Percentiles rank a stretch among this genome's conserved stretches.
phyloP scores from a whole-genome alignment of 768 basidiomycete species.

The Roridomyces roridus region DNA sequence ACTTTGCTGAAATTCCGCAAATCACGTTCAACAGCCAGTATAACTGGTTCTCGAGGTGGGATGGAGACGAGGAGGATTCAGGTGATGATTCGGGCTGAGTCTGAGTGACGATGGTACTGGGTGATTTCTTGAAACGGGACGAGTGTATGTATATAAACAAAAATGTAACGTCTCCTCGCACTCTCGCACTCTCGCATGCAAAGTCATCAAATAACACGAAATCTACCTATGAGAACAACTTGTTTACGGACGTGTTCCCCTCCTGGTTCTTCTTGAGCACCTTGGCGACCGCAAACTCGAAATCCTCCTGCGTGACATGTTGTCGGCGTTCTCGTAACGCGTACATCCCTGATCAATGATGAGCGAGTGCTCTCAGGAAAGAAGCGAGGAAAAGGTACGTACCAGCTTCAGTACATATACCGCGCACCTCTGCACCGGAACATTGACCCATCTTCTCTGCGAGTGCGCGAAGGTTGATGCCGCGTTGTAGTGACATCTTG shows the following conservation, averaged over 20 bases:
- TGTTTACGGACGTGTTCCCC: slow-evolving; percentile 92
- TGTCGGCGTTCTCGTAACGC: slow-evolving; percentile 93
- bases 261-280: slow-evolving; percentile 97
- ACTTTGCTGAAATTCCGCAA: too few species aligned
- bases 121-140: too few species aligned
- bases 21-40: too few species aligned
- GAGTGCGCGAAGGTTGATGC: slow-evolving; percentile 93
- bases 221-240: slow-evolving; percentile 91
- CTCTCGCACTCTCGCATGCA: too few species aligned
- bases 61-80: too few species aligned
- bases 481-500: slow-evolving; percentile 99
- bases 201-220: too few species aligned
- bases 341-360: slow-evolving; percentile 77
- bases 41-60: too few species aligned
- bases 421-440: slow-evolving; percentile 96
- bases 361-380: not conserved
- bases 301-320: slow-evolving; percentile 98
- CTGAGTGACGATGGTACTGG: too few species aligned
- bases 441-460: slow-evolving; percentile 99
- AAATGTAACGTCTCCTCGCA: too few species aligned
- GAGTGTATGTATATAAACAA: too few species aligned
- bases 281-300: slow-evolving; percentile 98
- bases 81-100: too few species aligned
- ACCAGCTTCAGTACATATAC: slow-evolving; percentile 98
- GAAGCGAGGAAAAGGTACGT: slow-evolving; percentile 29